Conservation (phyloP, 2,329 filamentous ascomycete species). For the Alternaria sp. region DNA sequence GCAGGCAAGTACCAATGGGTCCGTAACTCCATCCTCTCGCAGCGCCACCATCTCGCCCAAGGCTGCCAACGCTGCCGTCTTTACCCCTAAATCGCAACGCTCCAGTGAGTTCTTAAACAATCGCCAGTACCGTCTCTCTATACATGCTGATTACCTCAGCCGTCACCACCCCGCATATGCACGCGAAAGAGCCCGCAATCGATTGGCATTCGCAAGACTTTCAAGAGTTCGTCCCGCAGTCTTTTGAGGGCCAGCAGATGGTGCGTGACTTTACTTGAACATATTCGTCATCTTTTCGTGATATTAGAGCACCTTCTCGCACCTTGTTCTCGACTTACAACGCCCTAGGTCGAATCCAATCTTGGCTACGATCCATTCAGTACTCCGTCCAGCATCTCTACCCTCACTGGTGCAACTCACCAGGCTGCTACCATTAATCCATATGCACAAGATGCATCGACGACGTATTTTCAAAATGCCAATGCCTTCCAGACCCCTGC, state of each 20-base stretch:
- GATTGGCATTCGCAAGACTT: conserved; percentile 61
- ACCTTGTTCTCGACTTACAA: conserved; percentile 10
- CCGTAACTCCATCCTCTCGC: conserved; percentile 62
- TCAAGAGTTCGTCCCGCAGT: conserved; percentile 65
- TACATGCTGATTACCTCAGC: conserved; percentile 40
- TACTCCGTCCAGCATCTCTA: conserved; percentile 44
- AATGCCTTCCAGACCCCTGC: conserved; percentile 63
- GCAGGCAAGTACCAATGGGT: conserved; percentile 58
- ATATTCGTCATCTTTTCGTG: neutral
- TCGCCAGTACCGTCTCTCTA: conserved; percentile 2
- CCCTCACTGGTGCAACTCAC: conserved; percentile 47
- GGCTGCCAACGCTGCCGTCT: conserved; percentile 86
- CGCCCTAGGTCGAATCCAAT: conserved; percentile 45
- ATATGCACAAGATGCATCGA: conserved; percentile 76
- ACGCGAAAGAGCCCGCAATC: conserved; percentile 57
- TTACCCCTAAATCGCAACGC: conserved; percentile 72
- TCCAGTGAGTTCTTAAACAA: conserved; percentile 47
- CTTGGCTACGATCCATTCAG: conserved; percentile 58
- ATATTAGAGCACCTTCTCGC: neutral
- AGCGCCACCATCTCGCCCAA: conserved; percentile 86
- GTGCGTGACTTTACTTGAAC: conserved; percentile 49
- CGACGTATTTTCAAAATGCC: conserved; percentile 72
- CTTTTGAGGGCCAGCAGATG: conserved; percentile 60
- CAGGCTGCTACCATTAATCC: conserved; percentile 63
- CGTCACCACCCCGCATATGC: conserved; percentile 54